These are phyloP conservation scores for Euphorbia lathyris DNA, from an alignment of 345 rosid species.

Conservation along the genomic window DNA sequence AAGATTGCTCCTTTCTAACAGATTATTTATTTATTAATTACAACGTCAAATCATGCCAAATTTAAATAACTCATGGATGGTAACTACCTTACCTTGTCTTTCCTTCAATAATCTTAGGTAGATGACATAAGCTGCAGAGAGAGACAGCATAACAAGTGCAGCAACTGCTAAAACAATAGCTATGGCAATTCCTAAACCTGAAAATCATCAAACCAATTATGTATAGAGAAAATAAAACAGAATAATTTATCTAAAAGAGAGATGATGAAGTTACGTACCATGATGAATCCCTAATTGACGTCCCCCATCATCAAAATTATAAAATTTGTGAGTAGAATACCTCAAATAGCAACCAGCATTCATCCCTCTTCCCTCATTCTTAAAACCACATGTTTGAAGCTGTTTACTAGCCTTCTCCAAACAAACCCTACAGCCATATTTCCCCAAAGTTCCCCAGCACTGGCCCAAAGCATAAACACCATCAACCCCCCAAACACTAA, in stretches of 20 bases:
- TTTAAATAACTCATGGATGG: no score
- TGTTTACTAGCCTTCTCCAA: slow-evolving; percentile 36
- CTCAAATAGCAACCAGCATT: slow-evolving; percentile 46
- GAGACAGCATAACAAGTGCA: slow-evolving; percentile 36
- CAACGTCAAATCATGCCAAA: not conserved
- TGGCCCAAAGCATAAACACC: slow-evolving; percentile 48
- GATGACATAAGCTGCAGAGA: slow-evolving; percentile 29
- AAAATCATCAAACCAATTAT: slow-evolving; percentile 19
- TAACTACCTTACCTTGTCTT: slow-evolving; percentile 50
- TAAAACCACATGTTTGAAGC: slow-evolving; percentile 31
- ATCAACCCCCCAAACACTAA: slow-evolving; percentile 23
- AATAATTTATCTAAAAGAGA: no score
- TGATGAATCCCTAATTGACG: slow-evolving; percentile 13
- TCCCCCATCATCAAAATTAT: slow-evolving; percentile 6
- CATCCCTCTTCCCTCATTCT: slow-evolving; percentile 49
- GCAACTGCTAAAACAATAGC: slow-evolving; percentile 30
- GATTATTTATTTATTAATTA: not conserved
- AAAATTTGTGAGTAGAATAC: slow-evolving; percentile 39
- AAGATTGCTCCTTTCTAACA: slow-evolving; percentile 25
- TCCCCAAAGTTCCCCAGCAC: slow-evolving; percentile 45
- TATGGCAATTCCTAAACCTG: slow-evolving; percentile 22
- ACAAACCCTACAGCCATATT: slow-evolving; percentile 42
- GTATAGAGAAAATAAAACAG: no score
- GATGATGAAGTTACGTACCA: slow-evolving; percentile 26
- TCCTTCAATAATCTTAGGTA: slow-evolving; percentile 26